These are phyloP conservation scores for Pythium graminicola DNA, from an alignment of 352 stramenopile genomes.

Conservation along the genomic window DNA sequence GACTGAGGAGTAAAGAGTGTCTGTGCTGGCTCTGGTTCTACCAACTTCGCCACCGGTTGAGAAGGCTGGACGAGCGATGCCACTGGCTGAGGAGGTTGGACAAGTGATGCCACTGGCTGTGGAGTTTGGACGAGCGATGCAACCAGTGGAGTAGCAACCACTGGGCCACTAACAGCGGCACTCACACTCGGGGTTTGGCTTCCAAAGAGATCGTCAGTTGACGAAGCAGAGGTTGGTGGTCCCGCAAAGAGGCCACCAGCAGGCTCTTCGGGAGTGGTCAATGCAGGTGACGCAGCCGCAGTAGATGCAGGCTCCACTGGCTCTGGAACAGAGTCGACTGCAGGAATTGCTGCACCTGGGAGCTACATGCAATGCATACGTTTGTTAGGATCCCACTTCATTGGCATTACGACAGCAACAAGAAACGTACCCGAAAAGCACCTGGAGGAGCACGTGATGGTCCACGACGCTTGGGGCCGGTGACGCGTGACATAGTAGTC, in stretches of 20 bases:
- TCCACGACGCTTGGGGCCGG: conserved; percentile 71
- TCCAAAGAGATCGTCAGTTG: conserved; percentile 10
- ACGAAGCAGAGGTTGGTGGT: not conserved
- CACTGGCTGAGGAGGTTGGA: conserved; percentile 1
- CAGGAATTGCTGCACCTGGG: conserved; percentile 1
- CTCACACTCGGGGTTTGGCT: not conserved
- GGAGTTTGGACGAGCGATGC: not conserved
- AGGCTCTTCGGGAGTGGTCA: not conserved
- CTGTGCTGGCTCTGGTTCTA: conserved; percentile 11
- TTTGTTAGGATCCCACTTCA: not conserved
- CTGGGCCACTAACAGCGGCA: not conserved
- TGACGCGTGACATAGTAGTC: conserved; percentile 70
- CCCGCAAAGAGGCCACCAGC: conserved; percentile 10
- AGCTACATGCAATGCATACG: not conserved
- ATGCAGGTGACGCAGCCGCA: not conserved
- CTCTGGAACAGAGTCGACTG: not conserved
- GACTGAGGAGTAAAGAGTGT: conserved; percentile 2
- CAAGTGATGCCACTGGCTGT: not conserved
- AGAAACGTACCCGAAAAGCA: conserved; percentile 54
- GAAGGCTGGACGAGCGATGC: conserved; percentile 4
- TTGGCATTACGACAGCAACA: conserved; percentile 2
- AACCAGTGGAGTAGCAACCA: not conserved
- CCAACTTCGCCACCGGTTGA: conserved; percentile 3
- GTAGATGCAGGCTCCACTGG: not conserved
- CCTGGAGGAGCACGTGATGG: conserved; percentile 53